These are phyloP conservation scores for Trichoderma asperelloides DNA, from an alignment of 495 filamentous ascomycete genomes.

Conservation along the genomic window DNA sequence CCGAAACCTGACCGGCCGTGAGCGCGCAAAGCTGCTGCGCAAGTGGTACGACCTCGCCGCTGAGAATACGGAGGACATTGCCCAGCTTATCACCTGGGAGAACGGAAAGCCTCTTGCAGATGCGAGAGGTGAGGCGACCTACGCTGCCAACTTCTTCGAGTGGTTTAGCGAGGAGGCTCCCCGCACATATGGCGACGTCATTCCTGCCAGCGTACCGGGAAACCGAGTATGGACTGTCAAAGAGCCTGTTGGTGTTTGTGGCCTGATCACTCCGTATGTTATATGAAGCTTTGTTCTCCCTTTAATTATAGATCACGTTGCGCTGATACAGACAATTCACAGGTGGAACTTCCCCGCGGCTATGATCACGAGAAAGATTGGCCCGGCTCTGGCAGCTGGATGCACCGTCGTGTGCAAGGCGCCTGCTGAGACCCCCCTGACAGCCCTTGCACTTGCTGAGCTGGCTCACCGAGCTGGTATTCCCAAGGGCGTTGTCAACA, in stretches of 20 bases:
- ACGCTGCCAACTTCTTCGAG: constrained; percentile 71
- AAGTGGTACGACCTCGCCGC: constrained; percentile 88
- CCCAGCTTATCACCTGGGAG: constrained; percentile 80
- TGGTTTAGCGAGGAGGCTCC: constrained; percentile 77
- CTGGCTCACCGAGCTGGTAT: constrained; percentile 76
- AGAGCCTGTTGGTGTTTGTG: constrained; percentile 88
- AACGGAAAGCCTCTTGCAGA: constrained; percentile 69
- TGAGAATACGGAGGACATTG: constrained; percentile 80
- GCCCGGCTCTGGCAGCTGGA: constrained; percentile 61
- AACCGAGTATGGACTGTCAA: constrained; percentile 74
- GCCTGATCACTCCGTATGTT: constrained; percentile 70
- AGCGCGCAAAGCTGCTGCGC: constrained; percentile 73
- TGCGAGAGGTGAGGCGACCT: constrained; percentile 63
- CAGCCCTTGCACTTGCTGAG: constrained; percentile 71
- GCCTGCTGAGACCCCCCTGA: constrained; percentile 79
- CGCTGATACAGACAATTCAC: neutral
- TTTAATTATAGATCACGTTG: neutral
- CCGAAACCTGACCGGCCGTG: constrained; percentile 64
- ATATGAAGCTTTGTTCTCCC: neutral
- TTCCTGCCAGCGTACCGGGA: constrained; percentile 55
- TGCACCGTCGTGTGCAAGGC: constrained; percentile 84
- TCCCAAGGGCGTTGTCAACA: constrained; percentile 75
- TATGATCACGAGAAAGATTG: constrained; percentile 87
- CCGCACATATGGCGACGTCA: constrained; percentile 65
- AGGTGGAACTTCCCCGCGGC: constrained; percentile 89